Evolutionary conservation across 352 stramenopile species (phyloP).

Genomic region (Pythium folliculosum): DNA sequence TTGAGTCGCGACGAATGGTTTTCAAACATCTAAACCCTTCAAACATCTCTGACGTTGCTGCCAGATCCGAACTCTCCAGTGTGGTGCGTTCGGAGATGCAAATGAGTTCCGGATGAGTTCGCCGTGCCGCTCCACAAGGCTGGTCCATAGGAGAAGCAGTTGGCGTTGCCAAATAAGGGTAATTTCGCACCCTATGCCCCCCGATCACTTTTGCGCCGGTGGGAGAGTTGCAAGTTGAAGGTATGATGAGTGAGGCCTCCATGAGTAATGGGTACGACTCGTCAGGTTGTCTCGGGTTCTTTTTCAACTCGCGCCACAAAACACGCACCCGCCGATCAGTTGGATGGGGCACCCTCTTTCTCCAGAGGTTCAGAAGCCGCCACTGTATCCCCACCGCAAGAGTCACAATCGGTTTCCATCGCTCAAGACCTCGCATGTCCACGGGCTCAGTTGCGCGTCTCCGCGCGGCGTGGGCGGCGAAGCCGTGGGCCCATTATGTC

Average conservation of each 20-base stretch:
- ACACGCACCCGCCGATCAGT: background rate
- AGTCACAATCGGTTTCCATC: background rate
- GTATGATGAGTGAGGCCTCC: background rate
- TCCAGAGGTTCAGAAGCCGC: background rate
- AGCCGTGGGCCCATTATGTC: slow-evolving; percentile 5
- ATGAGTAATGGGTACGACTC: background rate
- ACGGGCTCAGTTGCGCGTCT: background rate
- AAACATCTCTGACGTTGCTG: no score
- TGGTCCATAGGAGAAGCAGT: background rate
- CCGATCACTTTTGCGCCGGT: no score
- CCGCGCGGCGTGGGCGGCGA: background rate
- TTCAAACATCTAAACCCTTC: no score
- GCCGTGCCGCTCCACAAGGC: background rate
- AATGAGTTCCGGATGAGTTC: background rate
- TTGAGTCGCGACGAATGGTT: no score
- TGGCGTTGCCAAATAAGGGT: background rate
- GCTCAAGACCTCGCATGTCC: background rate
- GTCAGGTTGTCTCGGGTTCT: background rate
- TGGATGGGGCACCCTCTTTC: background rate
- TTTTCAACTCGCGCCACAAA: background rate
- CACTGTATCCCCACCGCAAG: background rate
- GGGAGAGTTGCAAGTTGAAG: background rate
- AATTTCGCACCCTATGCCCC: no score
- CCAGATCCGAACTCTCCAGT: no score
- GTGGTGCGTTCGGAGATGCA: background rate